Base-by-base conservation (phyloP, 164 flowering plant genomes). In the Kingdonia uniflora region DNA sequence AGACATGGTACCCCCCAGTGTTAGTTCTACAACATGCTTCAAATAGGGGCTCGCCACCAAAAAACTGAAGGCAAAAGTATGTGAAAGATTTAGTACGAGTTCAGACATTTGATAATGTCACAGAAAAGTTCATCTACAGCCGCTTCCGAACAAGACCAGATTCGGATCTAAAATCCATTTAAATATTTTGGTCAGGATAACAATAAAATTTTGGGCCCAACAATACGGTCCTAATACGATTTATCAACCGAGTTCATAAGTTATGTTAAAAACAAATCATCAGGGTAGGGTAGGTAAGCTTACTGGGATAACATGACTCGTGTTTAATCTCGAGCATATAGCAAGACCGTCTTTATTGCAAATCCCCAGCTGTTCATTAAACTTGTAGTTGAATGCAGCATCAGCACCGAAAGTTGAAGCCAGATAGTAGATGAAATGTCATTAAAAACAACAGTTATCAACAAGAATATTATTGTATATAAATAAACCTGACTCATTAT, bases 371-470 rank as follows among this genome's bases (percentile, higher is more conserved):
- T 60, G 74, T 54, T 92, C 86, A 68, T 92, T 92, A 68, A 82
- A 81, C 61, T 74, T 82, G 64, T 92, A 92, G 74, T 96, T 88
- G 76, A 92, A 92, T 67, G 87, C 95, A 67, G 95, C 85, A 75
- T 88, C 99, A 60, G 82, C 82, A 45, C 99, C 99, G 78, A 80
- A 92, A 57, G 99, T 96, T 92, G 83, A 21, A 26, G 38, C 33
- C 39, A 57, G 10, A 16, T 22, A 17, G 49, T 42, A 37, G 50
- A 51, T 33, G 17, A 44, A 26, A 53, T n/a, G 26, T 2, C 29
- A 38, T 57, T 47, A 42, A 5, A n/a, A 45, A 25, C 42, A 22
- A 3, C n/a, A 45, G 1, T 55, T n/a, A n/a, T n/a, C n/a, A n/a
- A n/a, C n/a, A n/a, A n/a, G n/a, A 16, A 33, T 10, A 40, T 33